Base-by-base conservation (phyloP, 176 grass and related monocot species). In the Phoenix dactylifera region DNA sequence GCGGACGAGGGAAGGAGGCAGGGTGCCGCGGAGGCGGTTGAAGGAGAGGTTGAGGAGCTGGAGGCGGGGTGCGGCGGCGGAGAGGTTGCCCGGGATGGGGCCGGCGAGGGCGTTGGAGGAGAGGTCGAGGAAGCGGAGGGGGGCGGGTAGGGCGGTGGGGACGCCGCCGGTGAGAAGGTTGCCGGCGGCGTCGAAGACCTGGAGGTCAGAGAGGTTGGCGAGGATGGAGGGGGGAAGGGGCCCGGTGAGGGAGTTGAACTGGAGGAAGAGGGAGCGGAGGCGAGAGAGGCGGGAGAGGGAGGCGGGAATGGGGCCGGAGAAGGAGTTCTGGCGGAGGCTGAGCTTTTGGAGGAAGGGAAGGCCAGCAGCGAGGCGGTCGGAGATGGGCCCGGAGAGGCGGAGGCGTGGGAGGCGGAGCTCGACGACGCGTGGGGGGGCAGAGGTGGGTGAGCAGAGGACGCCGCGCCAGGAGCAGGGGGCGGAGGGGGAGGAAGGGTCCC, bases 391-490 rank as follows among this genome's bases (percentile, higher is more conserved):
- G 0, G 81, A 59, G 51, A 98, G 93, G 48, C 73, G 88, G 59
- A 92, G 81, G 2, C 82, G 76, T 25, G 88, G 87, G 59, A 98
- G 93, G 50, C 73, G 52, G 24, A 98, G 76, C 82, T 98, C 81
- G 25, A 98, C 84, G 66, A 98, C 84, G 50, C 79, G 84, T 12
- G 76, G 50, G 15, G 32, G 15, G 39, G 15, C 53, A 2, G 55
- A 20, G 26, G 76, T 12, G 9, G 51, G 24, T 22, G 76, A 62
- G 73, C 93, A 98, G 20, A 56, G 73, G 14, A 98, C 72, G 59
- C 93, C 93, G 4, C 88, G 84, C 93, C 93, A 98, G 55, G 77
- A 75, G 70, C 84, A 98, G 20, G 93, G 93, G 26, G 93, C 84
- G 29, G 69, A 79, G 3, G 79, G 49, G 9, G 82, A 71, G 2